Evolutionary conservation across 352 stramenopile genomes (phyloP).

Genomic region (Pythium rhizo-oryzae): DNA sequence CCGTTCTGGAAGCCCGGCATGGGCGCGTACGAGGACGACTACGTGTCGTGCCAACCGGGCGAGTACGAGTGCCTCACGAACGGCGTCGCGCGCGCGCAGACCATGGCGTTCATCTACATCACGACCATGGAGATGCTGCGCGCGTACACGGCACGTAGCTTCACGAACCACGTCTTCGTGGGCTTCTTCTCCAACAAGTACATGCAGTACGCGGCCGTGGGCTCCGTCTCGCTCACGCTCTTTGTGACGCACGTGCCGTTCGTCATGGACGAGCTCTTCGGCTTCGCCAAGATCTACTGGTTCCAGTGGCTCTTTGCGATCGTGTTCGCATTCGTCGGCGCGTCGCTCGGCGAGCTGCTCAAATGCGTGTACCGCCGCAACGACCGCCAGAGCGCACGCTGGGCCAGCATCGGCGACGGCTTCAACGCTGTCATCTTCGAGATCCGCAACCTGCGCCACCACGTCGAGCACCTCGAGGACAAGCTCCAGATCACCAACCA

Average conservation of each 20-base stretch:
- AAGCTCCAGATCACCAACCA: constrained; percentile 53
- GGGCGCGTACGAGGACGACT: constrained; percentile 38
- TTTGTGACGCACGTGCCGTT: constrained; percentile 57
- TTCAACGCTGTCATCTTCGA: constrained; percentile 44
- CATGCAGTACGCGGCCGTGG: constrained; percentile 53
- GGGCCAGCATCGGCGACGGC: constrained; percentile 39
- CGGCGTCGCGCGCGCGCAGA: constrained; percentile 64
- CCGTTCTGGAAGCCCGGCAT: constrained; percentile 36
- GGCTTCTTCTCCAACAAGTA: constrained; percentile 72
- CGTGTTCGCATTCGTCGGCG: constrained; percentile 35
- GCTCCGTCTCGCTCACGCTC: constrained; percentile 59
- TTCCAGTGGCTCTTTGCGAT: constrained; percentile 54
- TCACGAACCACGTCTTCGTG: constrained; percentile 60
- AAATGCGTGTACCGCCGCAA: constrained; percentile 45
- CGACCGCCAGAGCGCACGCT: constrained; percentile 35
- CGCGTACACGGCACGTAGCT: constrained; percentile 75
- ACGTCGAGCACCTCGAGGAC: constrained; percentile 50
- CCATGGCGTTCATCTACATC: constrained; percentile 72
- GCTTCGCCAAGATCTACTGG: constrained; percentile 65
- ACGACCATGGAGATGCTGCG: constrained; percentile 77
- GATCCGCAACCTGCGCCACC: constrained; percentile 49
- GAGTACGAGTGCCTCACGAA: constrained; percentile 63
- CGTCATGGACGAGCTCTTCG: constrained; percentile 64
- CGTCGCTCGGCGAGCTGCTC: constrained; percentile 40
- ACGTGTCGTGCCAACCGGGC: constrained; percentile 52